Evolutionary conservation across 2,329 filamentous ascomycete genomes (phyloP).

Genomic region (Pleurostoma richardsiae): DNA sequence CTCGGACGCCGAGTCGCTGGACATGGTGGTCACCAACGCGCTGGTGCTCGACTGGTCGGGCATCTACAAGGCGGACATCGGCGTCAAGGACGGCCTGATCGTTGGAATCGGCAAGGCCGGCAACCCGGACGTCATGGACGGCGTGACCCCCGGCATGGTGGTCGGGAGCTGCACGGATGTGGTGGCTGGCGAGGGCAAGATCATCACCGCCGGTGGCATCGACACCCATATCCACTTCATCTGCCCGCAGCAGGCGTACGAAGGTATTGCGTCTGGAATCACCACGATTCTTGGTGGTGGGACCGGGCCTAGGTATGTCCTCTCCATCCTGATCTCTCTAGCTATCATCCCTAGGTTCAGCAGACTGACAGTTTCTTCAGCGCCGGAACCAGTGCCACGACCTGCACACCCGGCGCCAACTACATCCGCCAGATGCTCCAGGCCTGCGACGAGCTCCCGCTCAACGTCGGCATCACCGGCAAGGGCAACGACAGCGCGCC

Average conservation of each 20-base stretch:
- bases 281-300: constrained; percentile 90
- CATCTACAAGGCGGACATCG: constrained; percentile 96
- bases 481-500: constrained; percentile 85
- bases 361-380: constrained; percentile 29
- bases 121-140: constrained; percentile 96
- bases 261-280: constrained; percentile 78
- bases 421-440: constrained; percentile 89
- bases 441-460: constrained; percentile 71
- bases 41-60: constrained; percentile 86
- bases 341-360: not conserved
- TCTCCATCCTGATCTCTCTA: not conserved
- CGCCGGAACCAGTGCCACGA: constrained; percentile 86
- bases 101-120: constrained; percentile 90
- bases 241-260: constrained; percentile 84
- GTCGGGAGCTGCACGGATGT: constrained; percentile 89
- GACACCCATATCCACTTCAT: constrained; percentile 94
- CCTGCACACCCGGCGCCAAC: constrained; percentile 81
- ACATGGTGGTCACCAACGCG: constrained; percentile 85
- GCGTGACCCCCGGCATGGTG: constrained; percentile 71
- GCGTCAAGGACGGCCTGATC: constrained; percentile 82
- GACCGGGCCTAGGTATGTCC: constrained; percentile 72
- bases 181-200: constrained; percentile 83
- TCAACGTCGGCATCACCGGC: constrained; percentile 87
- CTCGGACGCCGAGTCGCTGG: constrained; percentile 65
- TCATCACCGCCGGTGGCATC: constrained; percentile 84